Evolutionary conservation across 2,329 filamentous ascomycete species (phyloP).

Genomic region (Chlorencoelia australis): DNA sequence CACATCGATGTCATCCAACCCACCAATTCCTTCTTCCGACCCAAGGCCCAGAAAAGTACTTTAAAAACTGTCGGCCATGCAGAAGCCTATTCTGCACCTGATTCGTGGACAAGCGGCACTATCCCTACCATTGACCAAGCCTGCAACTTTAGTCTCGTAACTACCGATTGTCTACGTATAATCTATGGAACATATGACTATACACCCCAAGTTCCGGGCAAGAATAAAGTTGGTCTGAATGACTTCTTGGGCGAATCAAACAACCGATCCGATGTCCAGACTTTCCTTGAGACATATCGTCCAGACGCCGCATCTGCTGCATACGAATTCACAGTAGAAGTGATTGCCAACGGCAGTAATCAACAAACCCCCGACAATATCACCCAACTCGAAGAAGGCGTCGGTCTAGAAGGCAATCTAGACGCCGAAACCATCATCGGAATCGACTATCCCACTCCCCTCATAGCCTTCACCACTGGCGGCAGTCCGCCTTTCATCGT

Average conservation of each 20-base stretch:
- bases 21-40: conserved; percentile 47
- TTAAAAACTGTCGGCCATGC: conserved; percentile 1
- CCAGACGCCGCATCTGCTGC: conserved; percentile 13
- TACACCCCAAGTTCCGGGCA: conserved; percentile 9
- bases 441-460: conserved; percentile 42
- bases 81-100: conserved; percentile 6
- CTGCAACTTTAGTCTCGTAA: conserved; percentile 46
- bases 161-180: conserved; percentile 15
- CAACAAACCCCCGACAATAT: conserved; percentile 12
- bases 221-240: conserved; percentile 18
- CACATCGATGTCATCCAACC: conserved; percentile 52
- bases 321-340: conserved; percentile 9
- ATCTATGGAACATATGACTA: conserved; percentile 16
- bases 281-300: conserved; percentile 16
- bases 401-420: conserved; percentile 41
- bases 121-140: conserved; percentile 33
- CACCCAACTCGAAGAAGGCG: conserved; percentile 5
- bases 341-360: conserved; percentile 11
- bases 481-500: conserved; percentile 42
- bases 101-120: conserved; percentile 24
- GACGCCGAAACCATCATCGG: conserved; percentile 45
- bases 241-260: conserved; percentile 17
- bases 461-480: conserved; percentile 45
- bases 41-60: conserved; percentile 5
- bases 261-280: conserved; percentile 14